Evolutionary conservation across 1,139 yeast genomes (phyloP).

Genomic region (Eremothecium coryli): DNA sequence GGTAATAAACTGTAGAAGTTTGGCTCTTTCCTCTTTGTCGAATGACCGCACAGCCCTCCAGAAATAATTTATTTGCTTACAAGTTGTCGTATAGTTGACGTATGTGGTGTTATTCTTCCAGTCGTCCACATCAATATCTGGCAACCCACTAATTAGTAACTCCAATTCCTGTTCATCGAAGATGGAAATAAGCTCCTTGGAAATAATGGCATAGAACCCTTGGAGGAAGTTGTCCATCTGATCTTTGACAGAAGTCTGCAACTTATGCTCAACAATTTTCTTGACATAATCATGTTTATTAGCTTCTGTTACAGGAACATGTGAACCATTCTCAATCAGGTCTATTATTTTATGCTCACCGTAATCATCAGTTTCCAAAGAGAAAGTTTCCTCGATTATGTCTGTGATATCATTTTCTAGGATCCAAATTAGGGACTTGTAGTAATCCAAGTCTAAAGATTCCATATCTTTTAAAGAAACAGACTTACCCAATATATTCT

Average conservation of each 20-base stretch:
- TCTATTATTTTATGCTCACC: slow-evolving; percentile 81
- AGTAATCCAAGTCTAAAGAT: slow-evolving; percentile 83
- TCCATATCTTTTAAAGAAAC: slow-evolving; percentile 93
- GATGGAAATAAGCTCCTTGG: slow-evolving; percentile 75
- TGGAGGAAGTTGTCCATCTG: slow-evolving; percentile 79
- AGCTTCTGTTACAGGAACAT: slow-evolving; percentile 79
- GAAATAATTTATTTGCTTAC: slow-evolving; percentile 90
- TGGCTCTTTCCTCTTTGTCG: slow-evolving; percentile 90
- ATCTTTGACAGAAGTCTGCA: slow-evolving; percentile 74
- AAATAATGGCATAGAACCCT: slow-evolving; percentile 88
- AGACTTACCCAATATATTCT: slow-evolving; percentile 67
- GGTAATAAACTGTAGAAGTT: slow-evolving; percentile 87
- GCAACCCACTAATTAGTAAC: slow-evolving; percentile 83
- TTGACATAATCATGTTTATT: slow-evolving; percentile 88
- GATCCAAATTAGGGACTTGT: slow-evolving; percentile 92
- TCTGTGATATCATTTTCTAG: slow-evolving; percentile 93
- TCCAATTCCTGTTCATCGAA: slow-evolving; percentile 96
- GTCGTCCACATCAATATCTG: slow-evolving; percentile 91
- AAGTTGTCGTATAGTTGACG: slow-evolving; percentile 73
- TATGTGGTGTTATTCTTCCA: slow-evolving; percentile 86
- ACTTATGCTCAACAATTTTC: slow-evolving; percentile 75
- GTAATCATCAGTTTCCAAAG: slow-evolving; percentile 88
- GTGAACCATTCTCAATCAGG: slow-evolving; percentile 71
- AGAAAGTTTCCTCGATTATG: slow-evolving; percentile 90
- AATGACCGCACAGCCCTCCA: slow-evolving; percentile 97